Percentiles rank a stretch among this genome's conserved stretches.
phyloP scores from a whole-genome alignment of 2,329 filamentous ascomycete genomes.

The Sclerotinia subarctica region DNA sequence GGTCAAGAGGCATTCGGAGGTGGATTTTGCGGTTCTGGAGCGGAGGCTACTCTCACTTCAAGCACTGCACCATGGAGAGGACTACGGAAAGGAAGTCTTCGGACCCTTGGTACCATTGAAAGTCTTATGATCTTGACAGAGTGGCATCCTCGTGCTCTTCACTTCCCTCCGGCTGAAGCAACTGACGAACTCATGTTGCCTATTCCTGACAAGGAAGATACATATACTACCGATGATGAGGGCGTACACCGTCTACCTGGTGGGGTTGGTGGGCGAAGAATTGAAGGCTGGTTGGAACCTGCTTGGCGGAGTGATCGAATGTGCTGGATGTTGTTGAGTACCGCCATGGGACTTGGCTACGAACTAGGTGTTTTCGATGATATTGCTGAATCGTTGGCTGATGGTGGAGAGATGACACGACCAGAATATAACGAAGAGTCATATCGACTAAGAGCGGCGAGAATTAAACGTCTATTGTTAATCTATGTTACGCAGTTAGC shows the following conservation, averaged over 20 bases:
- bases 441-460: slow-evolving; percentile 72
- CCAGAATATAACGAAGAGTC: slow-evolving; percentile 71
- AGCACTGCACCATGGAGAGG: slow-evolving; percentile 69
- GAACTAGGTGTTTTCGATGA: slow-evolving; percentile 95
- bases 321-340: slow-evolving; percentile 97
- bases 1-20: slow-evolving; percentile 94
- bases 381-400: slow-evolving; percentile 66
- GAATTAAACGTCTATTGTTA: slow-evolving; percentile 80
- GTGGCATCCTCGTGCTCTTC: slow-evolving; percentile 92
- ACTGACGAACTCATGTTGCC: slow-evolving; percentile 67
- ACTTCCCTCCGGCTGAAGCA: slow-evolving; percentile 82
- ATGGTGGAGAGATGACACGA: slow-evolving; percentile 55
- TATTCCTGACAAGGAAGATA: slow-evolving; percentile 49
- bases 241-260: slow-evolving; percentile 43
- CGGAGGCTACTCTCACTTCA: slow-evolving; percentile 56
- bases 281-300: slow-evolving; percentile 95
- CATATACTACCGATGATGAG: slow-evolving; percentile 46
- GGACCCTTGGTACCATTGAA: slow-evolving; percentile 91
- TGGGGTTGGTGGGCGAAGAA: slow-evolving; percentile 75
- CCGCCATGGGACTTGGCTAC: slow-evolving; percentile 83
- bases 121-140: slow-evolving; percentile 91
- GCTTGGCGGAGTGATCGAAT: slow-evolving; percentile 93
- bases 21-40: slow-evolving; percentile 74
- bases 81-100: slow-evolving; percentile 71
- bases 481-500: slow-evolving; percentile 95